Conservation (phyloP, 2,329 filamentous ascomycete species). For the Colletotrichum acutatum region DNA sequence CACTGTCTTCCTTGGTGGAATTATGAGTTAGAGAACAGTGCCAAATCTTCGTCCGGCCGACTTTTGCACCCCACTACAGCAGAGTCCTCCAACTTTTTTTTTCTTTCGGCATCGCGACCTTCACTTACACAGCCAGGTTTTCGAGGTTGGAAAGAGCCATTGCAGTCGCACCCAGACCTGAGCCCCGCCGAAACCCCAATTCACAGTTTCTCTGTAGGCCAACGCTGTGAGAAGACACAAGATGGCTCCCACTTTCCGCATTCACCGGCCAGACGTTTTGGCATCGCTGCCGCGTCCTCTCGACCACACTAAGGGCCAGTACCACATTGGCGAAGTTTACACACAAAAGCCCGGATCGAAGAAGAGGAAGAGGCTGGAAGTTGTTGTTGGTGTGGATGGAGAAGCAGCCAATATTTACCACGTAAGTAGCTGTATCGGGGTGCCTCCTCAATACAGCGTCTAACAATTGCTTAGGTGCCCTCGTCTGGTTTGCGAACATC, state of each 20-base stretch:
- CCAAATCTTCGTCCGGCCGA: not conserved
- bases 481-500: slow-evolving; percentile 72
- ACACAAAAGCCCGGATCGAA: slow-evolving; percentile 67
- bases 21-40: no score
- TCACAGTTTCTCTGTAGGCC: not conserved
- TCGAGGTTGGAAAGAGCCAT: slow-evolving; percentile 18
- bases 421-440: slow-evolving; percentile 52
- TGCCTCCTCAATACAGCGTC: not conserved
- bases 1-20: slow-evolving; percentile 6
- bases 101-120: slow-evolving; percentile 22
- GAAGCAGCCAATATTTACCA: slow-evolving; percentile 75
- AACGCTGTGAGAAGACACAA: slow-evolving; percentile 20
- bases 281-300: slow-evolving; percentile 69
- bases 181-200: not conserved
- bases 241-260: slow-evolving; percentile 70
- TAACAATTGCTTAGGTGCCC: slow-evolving; percentile 60
- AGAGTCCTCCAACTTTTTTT: slow-evolving; percentile 33
- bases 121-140: slow-evolving; percentile 27
- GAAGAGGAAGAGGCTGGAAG: slow-evolving; percentile 72
- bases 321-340: slow-evolving; percentile 70
- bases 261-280: slow-evolving; percentile 73
- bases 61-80: slow-evolving; percentile 26
- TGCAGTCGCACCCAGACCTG: slow-evolving; percentile 15
- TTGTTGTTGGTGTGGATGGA: slow-evolving; percentile 73
- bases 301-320: slow-evolving; percentile 57